Evolutionary conservation across 495 filamentous ascomycete genomes (phyloP).

Genomic region (Penicillium cinerascens): DNA sequence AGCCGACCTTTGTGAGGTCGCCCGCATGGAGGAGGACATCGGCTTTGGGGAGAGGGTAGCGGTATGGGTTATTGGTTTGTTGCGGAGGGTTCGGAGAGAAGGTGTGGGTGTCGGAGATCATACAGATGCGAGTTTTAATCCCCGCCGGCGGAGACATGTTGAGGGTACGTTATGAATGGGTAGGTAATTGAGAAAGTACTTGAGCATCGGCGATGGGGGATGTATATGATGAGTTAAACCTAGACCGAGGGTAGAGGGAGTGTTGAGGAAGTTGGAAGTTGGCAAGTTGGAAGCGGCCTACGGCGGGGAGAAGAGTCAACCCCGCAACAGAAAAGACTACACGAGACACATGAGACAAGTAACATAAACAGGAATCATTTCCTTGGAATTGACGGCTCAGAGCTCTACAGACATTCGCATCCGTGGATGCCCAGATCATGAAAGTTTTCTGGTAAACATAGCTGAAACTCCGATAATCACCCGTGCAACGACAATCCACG

Average conservation of each 20-base stretch:
- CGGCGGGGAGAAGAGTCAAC: conserved; percentile 1
- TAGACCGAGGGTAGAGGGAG: background rate
- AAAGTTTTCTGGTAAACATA: conserved; percentile 41
- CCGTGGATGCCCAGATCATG: conserved; percentile 43
- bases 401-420: conserved; percentile 44
- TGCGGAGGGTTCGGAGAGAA: conserved; percentile 24
- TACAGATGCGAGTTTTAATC: conserved; percentile 49
- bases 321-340: background rate
- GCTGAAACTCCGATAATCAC: conserved; percentile 47
- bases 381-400: conserved; percentile 42
- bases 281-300: background rate
- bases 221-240: background rate
- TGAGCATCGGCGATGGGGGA: background rate
- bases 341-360: conserved; percentile 10
- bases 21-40: conserved; percentile 73
- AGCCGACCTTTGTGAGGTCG: conserved; percentile 65
- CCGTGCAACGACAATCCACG: conserved; percentile 37
- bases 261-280: background rate
- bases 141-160: conserved; percentile 4
- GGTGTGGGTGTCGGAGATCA: conserved; percentile 65
- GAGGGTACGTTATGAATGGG: background rate
- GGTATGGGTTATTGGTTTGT: conserved; percentile 35
- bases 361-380: conserved; percentile 34
- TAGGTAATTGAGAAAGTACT: background rate
- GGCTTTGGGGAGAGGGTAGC: conserved; percentile 47